A percentile compares a stretch with the other conserved stretches of the same genome.
Conservation (phyloP, 306 rosid species). For the Quercus ilex region DNA sequence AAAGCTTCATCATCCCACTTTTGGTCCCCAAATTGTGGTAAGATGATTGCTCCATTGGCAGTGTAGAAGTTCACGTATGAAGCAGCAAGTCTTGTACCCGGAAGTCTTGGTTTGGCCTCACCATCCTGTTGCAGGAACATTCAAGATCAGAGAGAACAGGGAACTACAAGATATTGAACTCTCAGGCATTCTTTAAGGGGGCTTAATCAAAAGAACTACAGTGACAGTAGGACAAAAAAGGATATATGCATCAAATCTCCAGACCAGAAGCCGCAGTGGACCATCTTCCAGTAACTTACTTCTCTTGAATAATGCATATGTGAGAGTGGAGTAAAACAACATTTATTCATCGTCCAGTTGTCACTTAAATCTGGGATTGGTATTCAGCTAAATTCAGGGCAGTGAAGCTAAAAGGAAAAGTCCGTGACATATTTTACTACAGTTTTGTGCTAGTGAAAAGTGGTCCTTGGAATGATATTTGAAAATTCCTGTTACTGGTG, state of each 20-base stretch:
- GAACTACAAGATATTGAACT: slow-evolving; percentile 3
- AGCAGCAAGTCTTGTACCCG: slow-evolving; percentile 83
- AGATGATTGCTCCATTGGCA: slow-evolving; percentile 77
- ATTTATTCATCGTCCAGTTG: neutral
- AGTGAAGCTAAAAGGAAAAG: neutral
- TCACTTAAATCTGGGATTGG: neutral
- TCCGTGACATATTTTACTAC: neutral
- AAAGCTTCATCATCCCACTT: slow-evolving; percentile 85
- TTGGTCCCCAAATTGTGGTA: slow-evolving; percentile 85
- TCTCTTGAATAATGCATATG: slow-evolving; percentile 9
- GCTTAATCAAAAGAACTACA: neutral
- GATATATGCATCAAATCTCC: neutral
- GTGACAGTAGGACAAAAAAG: neutral
- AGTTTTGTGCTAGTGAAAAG: neutral
- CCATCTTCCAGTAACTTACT: slow-evolving; percentile 15
- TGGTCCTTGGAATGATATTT: neutral
- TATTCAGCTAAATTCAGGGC: neutral
- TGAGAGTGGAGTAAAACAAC: neutral
- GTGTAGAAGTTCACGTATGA: slow-evolving; percentile 88
- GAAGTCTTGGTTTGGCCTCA: slow-evolving; percentile 62
- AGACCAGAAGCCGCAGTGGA: slow-evolving; percentile 3
- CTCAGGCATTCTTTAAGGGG: neutral
- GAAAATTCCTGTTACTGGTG: neutral
- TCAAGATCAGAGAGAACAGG: neutral
- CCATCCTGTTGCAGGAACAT: slow-evolving; percentile 33